Percentiles rank a stretch among this genome's conserved stretches.
These are phyloP conservation scores for Xylaria sp. DNA, from an alignment of 2,329 filamentous ascomycete species.

Conservation along the genomic window DNA sequence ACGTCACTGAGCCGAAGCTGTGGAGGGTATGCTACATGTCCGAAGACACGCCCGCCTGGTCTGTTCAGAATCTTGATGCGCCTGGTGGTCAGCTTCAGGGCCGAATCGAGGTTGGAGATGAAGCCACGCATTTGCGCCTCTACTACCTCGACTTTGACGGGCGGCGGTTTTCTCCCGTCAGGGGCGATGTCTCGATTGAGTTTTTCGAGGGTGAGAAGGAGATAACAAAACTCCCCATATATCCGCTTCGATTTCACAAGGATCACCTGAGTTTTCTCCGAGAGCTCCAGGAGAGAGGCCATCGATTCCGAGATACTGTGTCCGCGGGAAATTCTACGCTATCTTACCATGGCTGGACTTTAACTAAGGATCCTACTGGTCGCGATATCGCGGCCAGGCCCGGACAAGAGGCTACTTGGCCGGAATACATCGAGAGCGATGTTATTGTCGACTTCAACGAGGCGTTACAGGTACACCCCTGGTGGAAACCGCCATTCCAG, in stretches of 20 bases:
- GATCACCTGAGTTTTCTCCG: constrained; percentile 28
- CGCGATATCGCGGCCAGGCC: constrained; percentile 32
- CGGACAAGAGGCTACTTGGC: constrained; percentile 32
- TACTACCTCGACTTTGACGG: constrained; percentile 40
- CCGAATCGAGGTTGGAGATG: constrained; percentile 20
- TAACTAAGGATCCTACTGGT: constrained; percentile 36
- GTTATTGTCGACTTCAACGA: constrained; percentile 39
- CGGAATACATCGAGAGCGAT: constrained; percentile 38
- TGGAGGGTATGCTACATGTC: constrained; percentile 39
- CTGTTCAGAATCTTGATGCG: constrained; percentile 32
- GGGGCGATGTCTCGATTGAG: constrained; percentile 34
- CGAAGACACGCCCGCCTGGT: constrained; percentile 37
- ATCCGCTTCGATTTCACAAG: constrained; percentile 37
- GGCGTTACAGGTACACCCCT: constrained; percentile 36
- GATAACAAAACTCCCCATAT: constrained; percentile 38
- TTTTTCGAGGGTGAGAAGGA: constrained; percentile 38
- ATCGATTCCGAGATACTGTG: constrained; percentile 36
- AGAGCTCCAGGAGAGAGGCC: constrained; percentile 33
- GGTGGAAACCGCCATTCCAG: constrained; percentile 38
- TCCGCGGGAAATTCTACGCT: constrained; percentile 34
- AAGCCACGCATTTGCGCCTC: constrained; percentile 36
- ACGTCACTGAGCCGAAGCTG: constrained; percentile 34
- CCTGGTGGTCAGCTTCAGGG: constrained; percentile 33
- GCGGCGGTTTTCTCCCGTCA: constrained; percentile 34
- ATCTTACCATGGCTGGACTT: constrained; percentile 37